phyloP scores from a whole-genome alignment of 2,329 filamentous ascomycete genomes.

The Talaromyces sp. region DNA sequence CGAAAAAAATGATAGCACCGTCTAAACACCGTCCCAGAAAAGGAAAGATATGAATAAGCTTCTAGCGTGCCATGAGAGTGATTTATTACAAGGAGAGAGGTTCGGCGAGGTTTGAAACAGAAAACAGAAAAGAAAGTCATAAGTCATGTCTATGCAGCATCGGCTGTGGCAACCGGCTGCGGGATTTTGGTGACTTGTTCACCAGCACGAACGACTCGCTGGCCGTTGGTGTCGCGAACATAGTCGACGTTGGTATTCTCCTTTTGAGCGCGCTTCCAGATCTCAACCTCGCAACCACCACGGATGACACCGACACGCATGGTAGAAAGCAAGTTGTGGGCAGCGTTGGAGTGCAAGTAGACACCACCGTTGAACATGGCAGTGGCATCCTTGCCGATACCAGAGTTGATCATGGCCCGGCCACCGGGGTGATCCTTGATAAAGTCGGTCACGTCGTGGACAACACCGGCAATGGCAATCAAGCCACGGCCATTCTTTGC shows the following conservation, averaged over 20 bases:
- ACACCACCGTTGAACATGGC: constrained; percentile 91
- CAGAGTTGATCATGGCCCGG: constrained; percentile 78
- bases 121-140: constrained; percentile 17
- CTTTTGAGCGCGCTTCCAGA: constrained; percentile 83
- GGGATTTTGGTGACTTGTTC: constrained; percentile 80
- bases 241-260: constrained; percentile 81
- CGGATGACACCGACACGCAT: constrained; percentile 86
- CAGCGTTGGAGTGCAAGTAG: constrained; percentile 85
- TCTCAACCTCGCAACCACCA: constrained; percentile 84
- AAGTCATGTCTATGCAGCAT: constrained; percentile 63
- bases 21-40: constrained; percentile 12
- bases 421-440: constrained; percentile 89
- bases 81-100: background rate
- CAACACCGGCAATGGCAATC: constrained; percentile 75
- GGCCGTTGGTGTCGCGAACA: constrained; percentile 75
- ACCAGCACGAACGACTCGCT: constrained; percentile 82
- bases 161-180: constrained; percentile 76
- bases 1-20: background rate
- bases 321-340: constrained; percentile 82
- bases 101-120: background rate
- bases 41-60: constrained; percentile 14
- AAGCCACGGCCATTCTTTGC: constrained; percentile 75
- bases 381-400: constrained; percentile 82
- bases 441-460: constrained; percentile 81
- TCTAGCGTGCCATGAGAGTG: background rate